Conservation (phyloP, 192 early-diverging fungal genomes). For the Entomortierella chlamydospora region DNA sequence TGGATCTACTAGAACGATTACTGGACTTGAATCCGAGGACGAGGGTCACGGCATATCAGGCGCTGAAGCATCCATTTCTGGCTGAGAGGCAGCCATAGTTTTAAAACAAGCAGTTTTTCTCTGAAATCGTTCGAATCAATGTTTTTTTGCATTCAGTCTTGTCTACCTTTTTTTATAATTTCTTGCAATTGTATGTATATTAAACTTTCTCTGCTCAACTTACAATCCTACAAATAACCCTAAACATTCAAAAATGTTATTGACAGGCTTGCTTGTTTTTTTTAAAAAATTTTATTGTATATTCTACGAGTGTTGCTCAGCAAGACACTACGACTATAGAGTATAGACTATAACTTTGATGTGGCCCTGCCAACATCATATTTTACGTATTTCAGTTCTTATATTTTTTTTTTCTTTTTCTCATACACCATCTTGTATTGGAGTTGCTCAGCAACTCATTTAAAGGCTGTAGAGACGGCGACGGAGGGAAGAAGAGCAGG, state of each 20-base stretch:
- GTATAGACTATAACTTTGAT: background rate
- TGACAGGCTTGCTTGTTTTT: background rate
- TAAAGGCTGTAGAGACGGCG: constrained; percentile 21
- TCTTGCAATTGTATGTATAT: no score
- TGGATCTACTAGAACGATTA: constrained; percentile 70
- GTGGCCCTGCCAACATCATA: constrained; percentile 38
- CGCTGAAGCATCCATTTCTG: constrained; percentile 83
- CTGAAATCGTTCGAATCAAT: no score
- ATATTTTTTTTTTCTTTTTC: constrained; percentile 5
- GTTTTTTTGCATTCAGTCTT: no score
- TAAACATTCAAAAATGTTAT: no score
- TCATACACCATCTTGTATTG: background rate
- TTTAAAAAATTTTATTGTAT: background rate
- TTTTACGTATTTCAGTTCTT: background rate
- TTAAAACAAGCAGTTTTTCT: background rate
- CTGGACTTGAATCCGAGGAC: constrained; percentile 67
- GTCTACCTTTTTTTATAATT: no score
- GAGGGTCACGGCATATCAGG: constrained; percentile 83
- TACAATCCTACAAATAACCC: no score
- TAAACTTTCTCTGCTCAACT: no score
- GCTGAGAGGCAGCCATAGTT: background rate
- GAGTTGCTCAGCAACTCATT: background rate
- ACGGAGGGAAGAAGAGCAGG: constrained; percentile 28
- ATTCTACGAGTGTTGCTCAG: background rate
- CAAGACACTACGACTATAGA: background rate